These are phyloP conservation scores for Leishmania aethiopica DNA, from an alignment of 208 protist species.

Conservation along the genomic window DNA sequence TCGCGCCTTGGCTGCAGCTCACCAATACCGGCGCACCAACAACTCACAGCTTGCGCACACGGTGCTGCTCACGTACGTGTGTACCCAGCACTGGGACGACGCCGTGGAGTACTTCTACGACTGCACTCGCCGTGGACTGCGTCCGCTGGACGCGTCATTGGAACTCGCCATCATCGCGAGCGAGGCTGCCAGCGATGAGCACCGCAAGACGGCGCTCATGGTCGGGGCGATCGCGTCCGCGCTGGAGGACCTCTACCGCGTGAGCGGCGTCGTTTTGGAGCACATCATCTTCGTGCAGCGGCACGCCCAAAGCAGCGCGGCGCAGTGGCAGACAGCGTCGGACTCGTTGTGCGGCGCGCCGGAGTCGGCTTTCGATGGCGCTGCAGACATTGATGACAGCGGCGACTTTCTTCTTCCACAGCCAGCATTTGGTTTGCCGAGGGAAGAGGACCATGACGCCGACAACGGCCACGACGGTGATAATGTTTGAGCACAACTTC, in stretches of 20 bases:
- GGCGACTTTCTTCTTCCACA: not conserved
- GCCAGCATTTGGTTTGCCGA: not conserved
- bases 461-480: not conserved
- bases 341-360: not conserved
- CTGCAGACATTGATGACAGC: not conserved
- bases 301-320: constrained; percentile 22
- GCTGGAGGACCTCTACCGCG: constrained; percentile 77
- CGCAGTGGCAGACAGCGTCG: not conserved
- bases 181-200: constrained; percentile 64
- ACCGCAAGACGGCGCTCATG: constrained; percentile 57
- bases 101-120: constrained; percentile 79
- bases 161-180: constrained; percentile 69
- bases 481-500: too few relatives aligned
- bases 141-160: constrained; percentile 60
- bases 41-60: constrained; percentile 60
- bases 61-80: constrained; percentile 59
- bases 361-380: not conserved
- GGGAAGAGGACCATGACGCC: not conserved
- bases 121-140: constrained; percentile 54
- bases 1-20: constrained; percentile 52
- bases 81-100: constrained; percentile 55
- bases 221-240: constrained; percentile 69
- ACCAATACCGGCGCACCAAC: constrained; percentile 48
- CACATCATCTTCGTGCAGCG: constrained; percentile 74
- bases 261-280: constrained; percentile 69